phyloP scores from a whole-genome alignment of 768 basidiomycete species.

The Auriscalpium vulgare region DNA sequence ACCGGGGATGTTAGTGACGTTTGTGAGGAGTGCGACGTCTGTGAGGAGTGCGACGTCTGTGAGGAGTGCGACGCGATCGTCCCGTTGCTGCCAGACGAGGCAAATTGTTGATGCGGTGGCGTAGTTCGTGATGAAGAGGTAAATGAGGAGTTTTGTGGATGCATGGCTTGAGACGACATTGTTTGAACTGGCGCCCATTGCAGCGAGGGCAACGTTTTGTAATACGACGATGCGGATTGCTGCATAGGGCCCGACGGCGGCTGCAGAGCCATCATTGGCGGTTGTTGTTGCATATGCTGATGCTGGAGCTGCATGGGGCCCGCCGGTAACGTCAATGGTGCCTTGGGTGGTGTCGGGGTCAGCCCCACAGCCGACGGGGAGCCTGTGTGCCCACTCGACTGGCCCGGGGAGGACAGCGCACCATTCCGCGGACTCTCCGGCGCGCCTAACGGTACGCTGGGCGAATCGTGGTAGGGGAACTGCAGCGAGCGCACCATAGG shows the following conservation, averaged over 20 bases:
- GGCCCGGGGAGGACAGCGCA: not conserved
- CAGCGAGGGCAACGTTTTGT: not conserved
- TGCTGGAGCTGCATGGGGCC: not conserved
- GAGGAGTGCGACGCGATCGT: not conserved
- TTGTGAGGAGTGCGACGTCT: not conserved
- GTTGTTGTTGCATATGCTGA: not conserved
- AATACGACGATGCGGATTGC: not conserved
- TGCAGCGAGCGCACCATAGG: slow-evolving; percentile 59
- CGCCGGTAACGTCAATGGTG: not conserved
- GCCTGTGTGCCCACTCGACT: slow-evolving; percentile 36
- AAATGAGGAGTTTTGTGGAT: not conserved
- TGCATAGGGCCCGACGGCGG: not conserved
- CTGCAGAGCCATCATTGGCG: not conserved
- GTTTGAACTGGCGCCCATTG: not conserved
- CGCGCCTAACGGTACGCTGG: slow-evolving; percentile 31
- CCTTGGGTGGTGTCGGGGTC: not conserved
- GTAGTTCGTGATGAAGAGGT: not conserved
- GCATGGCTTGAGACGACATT: not conserved
- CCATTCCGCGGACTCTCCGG: not conserved
- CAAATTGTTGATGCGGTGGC: not conserved
- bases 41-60: too few relatives aligned
- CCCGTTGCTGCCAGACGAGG: not conserved
- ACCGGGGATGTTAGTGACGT: not conserved
- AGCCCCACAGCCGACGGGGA: not conserved
- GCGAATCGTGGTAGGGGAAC: slow-evolving; percentile 68